Evolutionary conservation across 768 basidiomycete genomes (phyloP).

Genomic region (Epithele typhae): DNA sequence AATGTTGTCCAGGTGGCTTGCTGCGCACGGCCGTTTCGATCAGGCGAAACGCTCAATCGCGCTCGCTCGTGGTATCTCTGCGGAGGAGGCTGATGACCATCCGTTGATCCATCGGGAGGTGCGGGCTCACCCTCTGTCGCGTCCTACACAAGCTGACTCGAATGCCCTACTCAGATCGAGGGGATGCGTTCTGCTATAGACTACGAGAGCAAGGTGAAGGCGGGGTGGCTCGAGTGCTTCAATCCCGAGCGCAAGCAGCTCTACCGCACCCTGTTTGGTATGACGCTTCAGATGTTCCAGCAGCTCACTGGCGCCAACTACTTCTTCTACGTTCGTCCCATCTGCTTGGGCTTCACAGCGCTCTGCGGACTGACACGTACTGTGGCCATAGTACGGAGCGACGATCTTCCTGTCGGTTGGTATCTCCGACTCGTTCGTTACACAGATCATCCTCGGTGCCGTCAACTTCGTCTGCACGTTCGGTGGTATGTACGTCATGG

Average conservation of each 20-base stretch:
- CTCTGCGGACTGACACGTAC: not conserved
- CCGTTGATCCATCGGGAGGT: conserved; percentile 43
- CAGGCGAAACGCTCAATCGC: conserved; percentile 48
- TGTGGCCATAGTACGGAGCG: conserved; percentile 38
- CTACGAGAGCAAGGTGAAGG: conserved; percentile 40
- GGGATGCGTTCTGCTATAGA: conserved; percentile 53
- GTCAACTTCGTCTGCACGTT: conserved; percentile 74
- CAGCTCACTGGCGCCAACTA: conserved; percentile 72
- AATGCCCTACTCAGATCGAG: conserved; percentile 22
- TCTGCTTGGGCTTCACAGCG: too few relatives aligned
- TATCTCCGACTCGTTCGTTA: conserved; percentile 59
- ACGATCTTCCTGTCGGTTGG: conserved; percentile 68
- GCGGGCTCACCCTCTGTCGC: conserved; percentile 1
- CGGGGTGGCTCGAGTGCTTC: conserved; percentile 72
- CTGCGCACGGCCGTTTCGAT: conserved; percentile 40
- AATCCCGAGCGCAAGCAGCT: conserved; percentile 47
- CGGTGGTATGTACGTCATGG: conserved; percentile 70
- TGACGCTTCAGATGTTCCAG: conserved; percentile 65
- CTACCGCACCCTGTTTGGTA: conserved; percentile 61
- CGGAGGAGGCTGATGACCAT: conserved; percentile 34
- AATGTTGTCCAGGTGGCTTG: conserved; percentile 44
- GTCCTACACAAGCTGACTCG: not conserved
- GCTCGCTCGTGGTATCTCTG: conserved; percentile 43
- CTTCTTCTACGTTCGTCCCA: conserved; percentile 49
- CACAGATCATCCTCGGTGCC: conserved; percentile 71